Percentiles rank a stretch among this genome's conserved stretches.
phyloP scores from a whole-genome alignment of 768 basidiomycete genomes.

The Sporobolomyces pararoseus region DNA sequence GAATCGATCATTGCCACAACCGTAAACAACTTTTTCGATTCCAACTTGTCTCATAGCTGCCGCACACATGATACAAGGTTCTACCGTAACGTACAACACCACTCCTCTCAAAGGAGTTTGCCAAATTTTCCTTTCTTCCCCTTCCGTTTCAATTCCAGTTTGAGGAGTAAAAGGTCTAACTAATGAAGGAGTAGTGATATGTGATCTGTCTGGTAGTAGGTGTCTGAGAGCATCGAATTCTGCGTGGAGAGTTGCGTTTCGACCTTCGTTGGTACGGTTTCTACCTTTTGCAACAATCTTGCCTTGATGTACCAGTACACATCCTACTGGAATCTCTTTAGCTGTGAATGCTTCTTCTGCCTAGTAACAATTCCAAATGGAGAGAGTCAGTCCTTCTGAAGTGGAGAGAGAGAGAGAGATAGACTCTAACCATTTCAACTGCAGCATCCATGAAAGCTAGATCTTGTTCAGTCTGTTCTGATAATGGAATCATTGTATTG shows the following conservation, averaged over 20 bases:
- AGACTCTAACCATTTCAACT: constrained; percentile 64
- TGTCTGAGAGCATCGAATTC: constrained; percentile 93
- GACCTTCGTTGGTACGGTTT: constrained; percentile 89
- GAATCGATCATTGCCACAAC: constrained; percentile 91
- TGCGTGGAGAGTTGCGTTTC: constrained; percentile 93
- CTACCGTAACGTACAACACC: constrained; percentile 93
- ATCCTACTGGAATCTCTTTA: constrained; percentile 92
- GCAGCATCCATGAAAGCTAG: constrained; percentile 74
- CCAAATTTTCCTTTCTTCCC: constrained; percentile 27
- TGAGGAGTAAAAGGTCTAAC: constrained; percentile 24
- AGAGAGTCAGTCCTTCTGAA: neutral
- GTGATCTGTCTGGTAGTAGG: constrained; percentile 62
- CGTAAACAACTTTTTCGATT: constrained; percentile 83
- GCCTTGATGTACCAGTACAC: constrained; percentile 81
- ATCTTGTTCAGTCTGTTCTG: constrained; percentile 50
- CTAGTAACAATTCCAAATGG: constrained; percentile 33
- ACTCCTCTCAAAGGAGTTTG: constrained; percentile 68
- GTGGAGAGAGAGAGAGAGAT: neutral
- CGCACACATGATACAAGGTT: constrained; percentile 99
- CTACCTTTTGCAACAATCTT: constrained; percentile 75
- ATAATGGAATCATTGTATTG: constrained; percentile 37
- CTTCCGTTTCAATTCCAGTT: neutral
- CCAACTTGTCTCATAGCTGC: constrained; percentile 90
- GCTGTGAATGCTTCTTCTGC: constrained; percentile 70
- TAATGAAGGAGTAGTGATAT: constrained; percentile 16